Evolutionary conservation across 2,329 filamentous ascomycete species (phyloP).

Genomic region (Xylaria sp.): DNA sequence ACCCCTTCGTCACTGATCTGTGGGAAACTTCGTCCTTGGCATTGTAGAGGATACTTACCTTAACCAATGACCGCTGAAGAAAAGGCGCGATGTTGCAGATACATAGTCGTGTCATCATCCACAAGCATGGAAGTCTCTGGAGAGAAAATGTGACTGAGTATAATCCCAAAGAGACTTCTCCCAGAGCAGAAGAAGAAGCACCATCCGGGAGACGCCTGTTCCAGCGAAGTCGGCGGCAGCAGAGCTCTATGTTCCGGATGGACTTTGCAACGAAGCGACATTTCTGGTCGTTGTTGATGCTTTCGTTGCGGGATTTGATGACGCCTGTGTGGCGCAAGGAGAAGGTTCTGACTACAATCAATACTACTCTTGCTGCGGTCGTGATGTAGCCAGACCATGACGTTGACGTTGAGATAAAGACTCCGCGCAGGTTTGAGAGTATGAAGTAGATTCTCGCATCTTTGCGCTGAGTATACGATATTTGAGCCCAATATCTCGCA

Average conservation of each 20-base stretch:
- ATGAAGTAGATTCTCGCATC: conserved; percentile 35
- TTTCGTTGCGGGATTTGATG: conserved; percentile 45
- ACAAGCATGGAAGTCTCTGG: conserved; percentile 42
- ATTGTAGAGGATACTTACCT: conserved; percentile 47
- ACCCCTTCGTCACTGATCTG: conserved; percentile 52
- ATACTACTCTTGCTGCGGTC: conserved; percentile 46
- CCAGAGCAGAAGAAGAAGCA: conserved; percentile 40
- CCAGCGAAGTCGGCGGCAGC: conserved; percentile 45
- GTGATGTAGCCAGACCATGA: conserved; percentile 46
- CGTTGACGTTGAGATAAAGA: conserved; percentile 40
- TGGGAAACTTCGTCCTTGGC: conserved; percentile 50
- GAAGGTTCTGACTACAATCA: conserved; percentile 42
- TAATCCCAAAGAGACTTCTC: conserved; percentile 45
- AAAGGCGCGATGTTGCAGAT: conserved; percentile 46
- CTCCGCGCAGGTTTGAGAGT: conserved; percentile 35
- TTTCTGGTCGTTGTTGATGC: conserved; percentile 43
- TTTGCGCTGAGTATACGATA: too few relatives aligned
- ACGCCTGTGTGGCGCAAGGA: conserved; percentile 37
- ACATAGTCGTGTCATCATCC: conserved; percentile 44
- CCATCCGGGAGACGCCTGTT: conserved; percentile 40
- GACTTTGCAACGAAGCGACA: conserved; percentile 47
- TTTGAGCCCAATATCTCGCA: too few relatives aligned
- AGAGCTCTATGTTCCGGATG: conserved; percentile 45
- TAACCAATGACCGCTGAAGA: conserved; percentile 44
- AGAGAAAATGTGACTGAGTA: conserved; percentile 39